These are phyloP conservation scores for Calophaca sinica DNA, from an alignment of 306 rosid genomes.

Conservation along the genomic window DNA sequence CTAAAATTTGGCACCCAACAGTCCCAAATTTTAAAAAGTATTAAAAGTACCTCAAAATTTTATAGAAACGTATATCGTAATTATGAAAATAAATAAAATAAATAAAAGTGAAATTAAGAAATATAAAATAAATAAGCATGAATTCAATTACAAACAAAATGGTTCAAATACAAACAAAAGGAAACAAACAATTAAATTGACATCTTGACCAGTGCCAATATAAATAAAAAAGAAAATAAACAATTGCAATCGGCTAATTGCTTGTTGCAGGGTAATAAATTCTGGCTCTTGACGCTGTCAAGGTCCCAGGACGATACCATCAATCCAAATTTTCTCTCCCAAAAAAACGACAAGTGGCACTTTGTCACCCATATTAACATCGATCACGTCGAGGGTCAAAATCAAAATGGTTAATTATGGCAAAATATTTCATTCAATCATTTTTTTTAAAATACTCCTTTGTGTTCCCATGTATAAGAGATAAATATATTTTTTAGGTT, in stretches of 20 bases:
- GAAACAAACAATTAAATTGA: neutral
- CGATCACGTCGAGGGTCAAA: conserved; percentile 30
- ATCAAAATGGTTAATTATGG: neutral
- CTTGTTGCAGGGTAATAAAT: neutral
- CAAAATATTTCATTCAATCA: neutral
- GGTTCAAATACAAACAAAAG: too few relatives aligned
- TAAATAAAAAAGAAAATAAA: neutral
- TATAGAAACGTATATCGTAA: too few relatives aligned
- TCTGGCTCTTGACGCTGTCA: conserved; percentile 40
- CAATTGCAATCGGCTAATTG: neutral
- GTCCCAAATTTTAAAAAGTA: too few relatives aligned
- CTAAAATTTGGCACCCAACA: too few relatives aligned
- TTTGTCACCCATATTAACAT: conserved; percentile 12
- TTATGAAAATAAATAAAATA: too few relatives aligned
- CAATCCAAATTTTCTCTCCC: neutral
- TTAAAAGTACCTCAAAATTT: too few relatives aligned
- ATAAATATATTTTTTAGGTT: too few relatives aligned
- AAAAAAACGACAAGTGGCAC: conserved; percentile 44
- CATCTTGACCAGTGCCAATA: neutral
- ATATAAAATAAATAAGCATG: too few relatives aligned
- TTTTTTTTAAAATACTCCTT: too few relatives aligned
- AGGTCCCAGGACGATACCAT: conserved; percentile 32
- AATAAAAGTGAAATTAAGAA: too few relatives aligned
- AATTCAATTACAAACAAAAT: too few relatives aligned
- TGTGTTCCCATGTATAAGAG: too few relatives aligned